Evolutionary conservation across 176 grass and related monocot genomes (phyloP), one percentile per base, ranked within the genome.

Genomic region (Avena eriantha): DNA sequence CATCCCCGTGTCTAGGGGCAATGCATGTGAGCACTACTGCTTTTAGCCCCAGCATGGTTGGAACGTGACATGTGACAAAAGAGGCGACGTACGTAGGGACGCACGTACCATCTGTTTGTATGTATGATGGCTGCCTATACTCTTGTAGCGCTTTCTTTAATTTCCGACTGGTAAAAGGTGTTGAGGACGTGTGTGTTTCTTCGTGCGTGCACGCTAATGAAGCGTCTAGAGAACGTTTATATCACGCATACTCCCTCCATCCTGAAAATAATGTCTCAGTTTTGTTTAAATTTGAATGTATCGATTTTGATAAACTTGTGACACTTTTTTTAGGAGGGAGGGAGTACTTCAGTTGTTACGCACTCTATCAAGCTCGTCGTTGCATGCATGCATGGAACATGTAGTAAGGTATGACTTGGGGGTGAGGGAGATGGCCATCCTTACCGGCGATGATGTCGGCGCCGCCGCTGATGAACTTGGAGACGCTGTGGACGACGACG

Each of bases 391-490:
- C 67, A 63, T 80, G 53, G 77, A 77, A 33, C 67, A 43, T 45
- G 66, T 17, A 80, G 5, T 16, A 33, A 48, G 10, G 19, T 22
- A 51, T 2, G 11, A 31, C 3, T 5, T 48, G 6, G 26, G 43
- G 10, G 26, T 77, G 63, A 18, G 34, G 50, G 66, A 23, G 36
- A 39, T 22, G 64, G 29, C 0, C 6, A 29, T 75, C 9, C 80
- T 82, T 89, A 98, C 96, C 96, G 58, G 96, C 96, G 75, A 98
- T 98, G 73, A 98, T 84, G 79, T 98, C 96, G 11, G 90, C 96
- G 69, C 93, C 96, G n/a, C 96, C 96, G 85, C 92, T 98, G 82
- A 98, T 98, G 90, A 94, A 98, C 86, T 98, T 98, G 77, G 96
- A 91, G 11, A 98, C 96, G 86, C 96, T 98, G 88, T 98, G 96